Percentiles rank a stretch among this genome's conserved stretches.
Evolutionary conservation across 345 rosid species (phyloP).

Genomic region (Aquilaria yunnanensis): DNA sequence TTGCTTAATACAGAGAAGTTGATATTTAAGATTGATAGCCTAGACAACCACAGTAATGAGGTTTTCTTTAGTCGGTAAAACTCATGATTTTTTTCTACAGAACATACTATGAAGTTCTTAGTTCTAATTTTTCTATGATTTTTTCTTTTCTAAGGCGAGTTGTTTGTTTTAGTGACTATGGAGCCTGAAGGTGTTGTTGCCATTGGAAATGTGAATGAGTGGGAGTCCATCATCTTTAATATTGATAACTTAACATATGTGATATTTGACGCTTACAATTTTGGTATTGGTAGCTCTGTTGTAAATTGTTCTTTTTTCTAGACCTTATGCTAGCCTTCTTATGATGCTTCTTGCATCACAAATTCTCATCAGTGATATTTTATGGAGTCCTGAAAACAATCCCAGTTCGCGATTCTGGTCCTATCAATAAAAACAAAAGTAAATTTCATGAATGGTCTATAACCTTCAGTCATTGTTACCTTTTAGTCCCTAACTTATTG

Average conservation of each 20-base stretch:
- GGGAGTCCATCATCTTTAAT: conserved; percentile 54
- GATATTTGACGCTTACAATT: too few relatives aligned
- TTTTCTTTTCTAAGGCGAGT: conserved; percentile 33
- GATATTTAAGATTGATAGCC: conserved; percentile 42
- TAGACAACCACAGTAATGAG: conserved; percentile 30
- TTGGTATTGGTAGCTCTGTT: too few relatives aligned
- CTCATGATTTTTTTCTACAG: background rate
- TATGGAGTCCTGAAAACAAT: too few relatives aligned
- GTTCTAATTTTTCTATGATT: background rate
- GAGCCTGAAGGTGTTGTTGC: conserved; percentile 89
- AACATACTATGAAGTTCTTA: background rate
- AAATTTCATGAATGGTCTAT: too few relatives aligned
- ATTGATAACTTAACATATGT: conserved; percentile 39
- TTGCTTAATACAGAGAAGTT: conserved; percentile 61
- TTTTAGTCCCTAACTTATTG: too few relatives aligned
- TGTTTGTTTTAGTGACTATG: conserved; percentile 52
- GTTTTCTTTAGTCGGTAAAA: conserved; percentile 19
- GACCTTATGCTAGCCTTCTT: too few relatives aligned
- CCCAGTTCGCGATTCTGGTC: too few relatives aligned
- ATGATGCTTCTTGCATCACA: too few relatives aligned
- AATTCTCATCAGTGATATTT: too few relatives aligned
- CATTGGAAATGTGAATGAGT: conserved; percentile 43
- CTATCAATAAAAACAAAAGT: too few relatives aligned
- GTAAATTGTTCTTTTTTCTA: too few relatives aligned
- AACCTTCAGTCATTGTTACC: too few relatives aligned